Conservation (phyloP, 805 yeast species). For the Wickerhamiella sergipiensis region DNA sequence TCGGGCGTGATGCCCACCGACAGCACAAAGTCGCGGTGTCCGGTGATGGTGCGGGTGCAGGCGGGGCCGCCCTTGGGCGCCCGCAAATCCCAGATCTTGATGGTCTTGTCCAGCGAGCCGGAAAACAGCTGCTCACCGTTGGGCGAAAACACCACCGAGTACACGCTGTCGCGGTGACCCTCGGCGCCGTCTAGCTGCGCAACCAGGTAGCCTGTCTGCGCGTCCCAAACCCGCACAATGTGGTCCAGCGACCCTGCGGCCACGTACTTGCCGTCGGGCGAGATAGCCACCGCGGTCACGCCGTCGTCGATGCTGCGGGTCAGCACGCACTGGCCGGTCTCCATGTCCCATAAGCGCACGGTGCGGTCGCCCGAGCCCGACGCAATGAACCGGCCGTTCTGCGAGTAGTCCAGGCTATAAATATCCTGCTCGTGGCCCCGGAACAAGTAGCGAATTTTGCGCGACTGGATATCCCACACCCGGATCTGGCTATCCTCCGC, state of each 20-base stretch:
- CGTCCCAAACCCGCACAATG: conserved; percentile 95
- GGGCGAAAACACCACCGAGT: conserved; percentile 85
- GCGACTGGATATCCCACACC: conserved; percentile 86
- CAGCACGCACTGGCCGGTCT: conserved; percentile 75
- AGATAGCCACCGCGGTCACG: conserved; percentile 93
- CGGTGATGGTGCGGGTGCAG: conserved; percentile 86
- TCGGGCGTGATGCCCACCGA: conserved; percentile 91
- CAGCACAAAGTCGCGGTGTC: conserved; percentile 91
- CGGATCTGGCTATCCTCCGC: conserved; percentile 67
- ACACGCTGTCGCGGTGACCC: conserved; percentile 93
- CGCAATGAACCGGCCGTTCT: conserved; percentile 83
- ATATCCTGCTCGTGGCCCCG: conserved; percentile 97
- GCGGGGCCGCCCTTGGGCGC: conserved; percentile 30
- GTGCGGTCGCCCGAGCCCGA: conserved; percentile 96
- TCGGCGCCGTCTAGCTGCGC: conserved; percentile 89
- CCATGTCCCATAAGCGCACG: conserved; percentile 91
- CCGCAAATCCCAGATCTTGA: conserved; percentile 85
- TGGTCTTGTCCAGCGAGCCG: conserved; percentile 91
- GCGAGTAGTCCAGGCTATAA: conserved; percentile 87
- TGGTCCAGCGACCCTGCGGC: conserved; percentile 96
- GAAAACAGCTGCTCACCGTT: conserved; percentile 85
- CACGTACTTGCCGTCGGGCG: conserved; percentile 85
- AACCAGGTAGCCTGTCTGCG: conserved; percentile 78
- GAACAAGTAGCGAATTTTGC: conserved; percentile 66
- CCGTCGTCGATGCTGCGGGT: conserved; percentile 92